Percentiles rank a stretch among this genome's conserved stretches.
Evolutionary conservation across 768 basidiomycete genomes (phyloP).

Genomic region (Tulasnella sp.): DNA sequence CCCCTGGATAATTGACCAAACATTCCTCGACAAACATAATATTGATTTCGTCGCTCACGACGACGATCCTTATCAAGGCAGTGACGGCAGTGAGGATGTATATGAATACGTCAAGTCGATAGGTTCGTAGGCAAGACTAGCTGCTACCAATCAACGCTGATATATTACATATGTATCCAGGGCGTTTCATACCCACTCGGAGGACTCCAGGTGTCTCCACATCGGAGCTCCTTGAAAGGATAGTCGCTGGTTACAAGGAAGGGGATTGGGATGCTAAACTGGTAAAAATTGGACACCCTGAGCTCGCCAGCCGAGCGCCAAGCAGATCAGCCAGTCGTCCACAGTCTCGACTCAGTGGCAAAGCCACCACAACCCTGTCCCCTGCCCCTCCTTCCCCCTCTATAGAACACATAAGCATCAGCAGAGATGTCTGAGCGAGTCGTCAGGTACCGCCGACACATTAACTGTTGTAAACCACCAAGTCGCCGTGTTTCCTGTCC

Average conservation of each 20-base stretch:
- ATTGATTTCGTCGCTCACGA: constrained; percentile 99
- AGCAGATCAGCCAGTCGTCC: background rate
- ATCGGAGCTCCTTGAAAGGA: constrained; percentile 85
- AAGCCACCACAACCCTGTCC: too few relatives aligned
- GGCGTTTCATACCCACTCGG: constrained; percentile 91
- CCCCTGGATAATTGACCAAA: constrained; percentile 83
- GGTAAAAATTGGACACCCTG: constrained; percentile 71
- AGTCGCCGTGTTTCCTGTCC: too few relatives aligned
- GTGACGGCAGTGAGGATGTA: constrained; percentile 75
- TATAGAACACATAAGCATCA: too few relatives aligned
- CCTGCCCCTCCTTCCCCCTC: too few relatives aligned
- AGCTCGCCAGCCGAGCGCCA: constrained; percentile 33
- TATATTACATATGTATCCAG: constrained; percentile 41
- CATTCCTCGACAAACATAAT: constrained; percentile 74
- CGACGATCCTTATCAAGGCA: constrained; percentile 75
- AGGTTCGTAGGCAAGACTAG: constrained; percentile 47
- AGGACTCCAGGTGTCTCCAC: constrained; percentile 94
- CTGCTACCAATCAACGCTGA: background rate
- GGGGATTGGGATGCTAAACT: constrained; percentile 87
- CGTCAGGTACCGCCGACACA: too few relatives aligned
- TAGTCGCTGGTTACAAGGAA: constrained; percentile 80
- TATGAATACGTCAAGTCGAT: constrained; percentile 75
- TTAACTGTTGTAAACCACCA: too few relatives aligned
- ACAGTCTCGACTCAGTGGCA: background rate
- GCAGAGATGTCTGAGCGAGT: too few relatives aligned